phyloP scores from a whole-genome alignment of 495 filamentous ascomycete genomes.

The Elaphomyces granulatus region DNA sequence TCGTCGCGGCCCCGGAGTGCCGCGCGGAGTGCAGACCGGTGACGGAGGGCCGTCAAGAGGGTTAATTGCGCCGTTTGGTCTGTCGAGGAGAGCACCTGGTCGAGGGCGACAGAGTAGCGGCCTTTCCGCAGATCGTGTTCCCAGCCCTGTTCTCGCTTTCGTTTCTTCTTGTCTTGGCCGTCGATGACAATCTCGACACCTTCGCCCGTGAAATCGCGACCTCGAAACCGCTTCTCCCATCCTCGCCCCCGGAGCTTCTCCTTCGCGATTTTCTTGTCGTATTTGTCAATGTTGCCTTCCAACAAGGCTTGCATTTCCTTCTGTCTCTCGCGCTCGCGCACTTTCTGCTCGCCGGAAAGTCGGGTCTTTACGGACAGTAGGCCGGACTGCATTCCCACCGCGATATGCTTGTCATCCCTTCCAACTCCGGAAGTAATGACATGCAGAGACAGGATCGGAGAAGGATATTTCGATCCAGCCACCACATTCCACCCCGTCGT shows the following conservation, averaged over 20 bases:
- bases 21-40: constrained; percentile 73
- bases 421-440: constrained; percentile 52
- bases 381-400: constrained; percentile 86
- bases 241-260: constrained; percentile 54
- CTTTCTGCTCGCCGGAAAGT: constrained; percentile 67
- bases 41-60: constrained; percentile 65
- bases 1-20: constrained; percentile 77
- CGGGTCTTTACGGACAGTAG: constrained; percentile 77
- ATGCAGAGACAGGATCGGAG: constrained; percentile 69
- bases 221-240: constrained; percentile 53
- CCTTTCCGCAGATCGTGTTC: constrained; percentile 67
- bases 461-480: constrained; percentile 78
- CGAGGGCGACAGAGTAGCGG: constrained; percentile 61
- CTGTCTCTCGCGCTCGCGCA: constrained; percentile 57
- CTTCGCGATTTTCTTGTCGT: constrained; percentile 49
- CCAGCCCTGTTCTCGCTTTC: constrained; percentile 57
- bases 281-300: constrained; percentile 57
- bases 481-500: constrained; percentile 86
- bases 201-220: constrained; percentile 73
- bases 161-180: constrained; percentile 42
- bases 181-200: constrained; percentile 77
- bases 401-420: constrained; percentile 74
- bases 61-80: constrained; percentile 53
- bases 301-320: constrained; percentile 79
- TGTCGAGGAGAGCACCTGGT: constrained; percentile 50